Conservation (phyloP, 2,329 filamentous ascomycete species). For the Fusarium pininemorale region DNA sequence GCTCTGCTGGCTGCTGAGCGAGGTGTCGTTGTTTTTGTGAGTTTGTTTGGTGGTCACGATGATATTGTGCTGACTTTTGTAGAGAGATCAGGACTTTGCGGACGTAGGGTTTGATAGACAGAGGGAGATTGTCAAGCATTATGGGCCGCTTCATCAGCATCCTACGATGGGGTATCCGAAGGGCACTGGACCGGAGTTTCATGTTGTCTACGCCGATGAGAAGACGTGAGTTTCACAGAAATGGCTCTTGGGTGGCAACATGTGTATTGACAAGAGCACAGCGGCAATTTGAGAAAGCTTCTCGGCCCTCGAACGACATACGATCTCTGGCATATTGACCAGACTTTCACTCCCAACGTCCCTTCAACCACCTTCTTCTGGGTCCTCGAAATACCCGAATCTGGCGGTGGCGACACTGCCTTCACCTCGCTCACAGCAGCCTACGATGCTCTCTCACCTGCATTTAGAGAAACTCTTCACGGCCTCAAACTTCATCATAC, state of each 20-base stretch:
- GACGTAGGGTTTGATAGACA: slow-evolving; percentile 46
- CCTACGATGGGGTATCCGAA: slow-evolving; percentile 46
- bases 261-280: not conserved
- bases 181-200: slow-evolving; percentile 46
- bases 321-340: slow-evolving; percentile 47
- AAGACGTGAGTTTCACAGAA: slow-evolving; percentile 33
- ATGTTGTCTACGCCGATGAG: slow-evolving; percentile 47
- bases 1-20: slow-evolving; percentile 45
- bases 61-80: not conserved
- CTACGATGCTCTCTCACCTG: slow-evolving; percentile 43
- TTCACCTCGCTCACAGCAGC: slow-evolving; percentile 45
- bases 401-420: slow-evolving; percentile 44
- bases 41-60: not conserved
- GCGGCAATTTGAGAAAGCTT: slow-evolving; percentile 42
- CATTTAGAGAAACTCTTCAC: slow-evolving; percentile 32
- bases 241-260: fast-evolving
- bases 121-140: slow-evolving; percentile 42
- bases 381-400: slow-evolving; percentile 43
- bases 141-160: slow-evolving; percentile 46
- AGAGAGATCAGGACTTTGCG: slow-evolving; percentile 47
- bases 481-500: slow-evolving; percentile 28
- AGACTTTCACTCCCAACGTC: slow-evolving; percentile 46
- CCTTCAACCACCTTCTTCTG: slow-evolving; percentile 48
- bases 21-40: slow-evolving; percentile 46
- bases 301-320: slow-evolving; percentile 41